Conservation (phyloP, 1,284 basidiomycete species). For the Bondarzewia mesenterica region DNA sequence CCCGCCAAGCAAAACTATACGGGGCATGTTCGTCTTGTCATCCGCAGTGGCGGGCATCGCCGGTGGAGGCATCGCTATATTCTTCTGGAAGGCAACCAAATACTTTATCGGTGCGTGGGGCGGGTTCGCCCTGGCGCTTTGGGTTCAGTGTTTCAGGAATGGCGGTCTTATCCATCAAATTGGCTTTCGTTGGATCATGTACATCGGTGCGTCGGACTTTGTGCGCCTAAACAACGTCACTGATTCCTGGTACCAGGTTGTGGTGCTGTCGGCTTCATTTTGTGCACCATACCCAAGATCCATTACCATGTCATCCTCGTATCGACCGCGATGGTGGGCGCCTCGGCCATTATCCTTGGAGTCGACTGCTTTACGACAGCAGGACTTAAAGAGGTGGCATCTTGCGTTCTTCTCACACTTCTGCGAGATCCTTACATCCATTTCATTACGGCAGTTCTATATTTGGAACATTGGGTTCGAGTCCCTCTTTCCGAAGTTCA, state of each 20-base stretch:
- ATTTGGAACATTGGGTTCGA: conserved; percentile 89
- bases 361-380: conserved; percentile 91
- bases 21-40: conserved; percentile 87
- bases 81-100: conserved; percentile 83
- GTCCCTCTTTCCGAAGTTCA: conserved; percentile 70
- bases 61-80: conserved; percentile 79
- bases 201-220: conserved; percentile 53
- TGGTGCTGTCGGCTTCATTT: conserved; percentile 36
- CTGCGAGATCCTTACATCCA: neutral
- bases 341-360: conserved; percentile 88
- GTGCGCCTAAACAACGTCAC: conserved; percentile 14
- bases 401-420: conserved; percentile 4
- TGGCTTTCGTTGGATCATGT: conserved; percentile 82
- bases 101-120: conserved; percentile 87
- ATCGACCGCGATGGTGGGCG: conserved; percentile 82
- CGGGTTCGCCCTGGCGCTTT: conserved; percentile 81
- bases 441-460: conserved; percentile 62
- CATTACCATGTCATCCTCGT: conserved; percentile 78
- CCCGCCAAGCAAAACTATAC: conserved; percentile 68
- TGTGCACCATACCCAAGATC: conserved; percentile 41
- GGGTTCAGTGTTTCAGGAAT: conserved; percentile 77
- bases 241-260: conserved; percentile 35
- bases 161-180: conserved; percentile 76
- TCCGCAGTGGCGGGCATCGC: conserved; percentile 73
- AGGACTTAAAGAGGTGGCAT: conserved; percentile 78